Evolutionary conservation across 192 early-diverging fungal species (phyloP).

Genomic region (Linnemannia zychae): DNA sequence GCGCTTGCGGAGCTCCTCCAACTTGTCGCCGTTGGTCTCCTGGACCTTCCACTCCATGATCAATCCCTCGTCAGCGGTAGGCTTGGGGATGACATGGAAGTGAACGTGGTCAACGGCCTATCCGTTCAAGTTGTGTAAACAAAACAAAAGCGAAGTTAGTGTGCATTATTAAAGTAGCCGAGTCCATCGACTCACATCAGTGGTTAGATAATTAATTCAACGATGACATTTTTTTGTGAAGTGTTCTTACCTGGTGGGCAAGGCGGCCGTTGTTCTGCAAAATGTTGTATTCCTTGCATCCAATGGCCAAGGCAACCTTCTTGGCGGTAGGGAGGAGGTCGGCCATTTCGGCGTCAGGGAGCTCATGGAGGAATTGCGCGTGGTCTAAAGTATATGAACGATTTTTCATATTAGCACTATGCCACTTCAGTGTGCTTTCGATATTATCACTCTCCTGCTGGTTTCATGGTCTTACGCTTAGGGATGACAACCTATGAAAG

Average conservation of each 20-base stretch:
- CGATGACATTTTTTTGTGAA: background rate
- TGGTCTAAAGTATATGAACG: slow-evolving; percentile 69
- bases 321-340: slow-evolving; percentile 91
- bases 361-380: slow-evolving; percentile 90
- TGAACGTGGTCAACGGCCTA: slow-evolving; percentile 94
- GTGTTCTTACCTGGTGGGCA: slow-evolving; percentile 68
- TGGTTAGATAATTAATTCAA: background rate
- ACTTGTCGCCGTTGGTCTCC: slow-evolving; percentile 64
- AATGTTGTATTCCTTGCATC: slow-evolving; percentile 82
- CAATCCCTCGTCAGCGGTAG: slow-evolving; percentile 75
- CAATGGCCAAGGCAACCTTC: slow-evolving; percentile 87
- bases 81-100: slow-evolving; percentile 92
- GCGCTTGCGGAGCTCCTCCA: slow-evolving; percentile 59
- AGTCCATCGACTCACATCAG: background rate
- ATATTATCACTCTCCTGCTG: background rate
- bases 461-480: slow-evolving; percentile 26
- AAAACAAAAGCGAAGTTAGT: background rate
- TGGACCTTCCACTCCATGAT: slow-evolving; percentile 76
- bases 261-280: slow-evolving; percentile 80
- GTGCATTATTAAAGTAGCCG: background rate
- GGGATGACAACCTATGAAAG: slow-evolving; percentile 29
- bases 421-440: too few species aligned
- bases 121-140: slow-evolving; percentile 8
- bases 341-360: slow-evolving; percentile 86
- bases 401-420: too few species aligned